Evolutionary conservation across 2,329 filamentous ascomycete genomes (phyloP).

Genomic region (Ilyonectria sp.): DNA sequence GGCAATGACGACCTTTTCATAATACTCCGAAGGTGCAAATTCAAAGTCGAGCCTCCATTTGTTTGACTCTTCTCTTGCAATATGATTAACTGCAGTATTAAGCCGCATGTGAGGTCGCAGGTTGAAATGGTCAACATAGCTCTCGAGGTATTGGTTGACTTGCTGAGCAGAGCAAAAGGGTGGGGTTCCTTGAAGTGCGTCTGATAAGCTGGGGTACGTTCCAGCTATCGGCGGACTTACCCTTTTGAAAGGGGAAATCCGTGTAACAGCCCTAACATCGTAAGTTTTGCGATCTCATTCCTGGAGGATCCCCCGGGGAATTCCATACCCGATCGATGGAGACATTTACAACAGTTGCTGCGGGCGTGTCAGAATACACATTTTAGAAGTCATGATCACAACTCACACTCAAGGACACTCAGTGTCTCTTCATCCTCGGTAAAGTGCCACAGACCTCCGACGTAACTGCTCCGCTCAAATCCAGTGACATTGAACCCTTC

Average conservation of each 20-base stretch:
- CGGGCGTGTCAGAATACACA: background rate
- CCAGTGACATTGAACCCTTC: conserved; percentile 61
- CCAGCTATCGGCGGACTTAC: conserved; percentile 30
- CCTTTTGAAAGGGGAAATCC: conserved; percentile 54
- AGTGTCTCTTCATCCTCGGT: conserved; percentile 53
- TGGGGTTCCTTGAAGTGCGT: conserved; percentile 31
- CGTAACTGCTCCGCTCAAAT: conserved; percentile 58
- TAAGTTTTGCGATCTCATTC: conserved; percentile 20
- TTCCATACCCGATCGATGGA: conserved; percentile 38
- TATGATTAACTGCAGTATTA: conserved; percentile 41
- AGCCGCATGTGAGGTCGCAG: conserved; percentile 49
- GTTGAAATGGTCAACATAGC: conserved; percentile 53
- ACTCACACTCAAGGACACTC: conserved; percentile 53
- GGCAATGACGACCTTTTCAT: conserved; percentile 58
- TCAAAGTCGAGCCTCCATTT: conserved; percentile 52
- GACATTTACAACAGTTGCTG: conserved; percentile 49
- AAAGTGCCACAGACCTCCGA: conserved; percentile 62
- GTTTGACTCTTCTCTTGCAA: conserved; percentile 33
- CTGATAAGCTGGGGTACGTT: conserved; percentile 20
- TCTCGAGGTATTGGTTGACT: conserved; percentile 53
- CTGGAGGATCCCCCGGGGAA: background rate
- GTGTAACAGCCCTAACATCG: conserved; percentile 53
- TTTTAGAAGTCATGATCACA: background rate
- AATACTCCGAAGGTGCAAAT: conserved; percentile 38
- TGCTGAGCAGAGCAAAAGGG: conserved; percentile 44